phyloP scores from a whole-genome alignment of 768 basidiomycete species.

The Cystofilobasidium bisporidii region DNA sequence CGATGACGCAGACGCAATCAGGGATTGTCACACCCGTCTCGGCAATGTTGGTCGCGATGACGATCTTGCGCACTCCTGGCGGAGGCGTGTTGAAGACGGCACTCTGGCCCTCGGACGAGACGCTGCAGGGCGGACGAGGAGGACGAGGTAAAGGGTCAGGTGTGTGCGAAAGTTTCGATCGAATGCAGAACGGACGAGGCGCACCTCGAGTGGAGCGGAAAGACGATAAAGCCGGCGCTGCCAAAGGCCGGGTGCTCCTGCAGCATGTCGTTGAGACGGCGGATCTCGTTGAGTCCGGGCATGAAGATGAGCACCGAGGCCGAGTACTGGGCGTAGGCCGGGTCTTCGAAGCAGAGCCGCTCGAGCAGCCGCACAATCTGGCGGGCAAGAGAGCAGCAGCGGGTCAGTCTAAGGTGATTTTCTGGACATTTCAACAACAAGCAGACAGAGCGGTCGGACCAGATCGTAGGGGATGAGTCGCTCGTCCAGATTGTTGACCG shows the following conservation, averaged over 20 bases:
- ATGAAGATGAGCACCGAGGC: constrained; percentile 81
- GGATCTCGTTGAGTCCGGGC: constrained; percentile 89
- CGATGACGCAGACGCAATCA: constrained; percentile 88
- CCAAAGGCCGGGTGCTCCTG: constrained; percentile 66
- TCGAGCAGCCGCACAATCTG: constrained; percentile 69
- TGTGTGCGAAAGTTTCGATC: not conserved
- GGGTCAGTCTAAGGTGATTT: too few relatives aligned
- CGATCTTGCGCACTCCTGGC: constrained; percentile 73
- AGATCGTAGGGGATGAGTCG: constrained; percentile 84
- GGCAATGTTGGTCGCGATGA: constrained; percentile 78
- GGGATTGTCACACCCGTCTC: constrained; percentile 99
- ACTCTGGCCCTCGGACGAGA: constrained; percentile 81
- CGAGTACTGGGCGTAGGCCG: constrained; percentile 51
- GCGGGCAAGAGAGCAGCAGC: not conserved
- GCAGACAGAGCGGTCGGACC: too few relatives aligned
- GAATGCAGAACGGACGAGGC: not conserved
- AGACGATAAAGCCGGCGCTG: constrained; percentile 58
- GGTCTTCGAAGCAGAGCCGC: constrained; percentile 63
- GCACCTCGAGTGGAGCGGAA: constrained; percentile 74
- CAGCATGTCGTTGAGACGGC: constrained; percentile 71
- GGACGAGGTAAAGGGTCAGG: not conserved
- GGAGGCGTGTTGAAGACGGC: constrained; percentile 86
- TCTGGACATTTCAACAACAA: too few relatives aligned
- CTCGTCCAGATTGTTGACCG: constrained; percentile 77
- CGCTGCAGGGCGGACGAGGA: constrained; percentile 32